Evolutionary conservation across 352 stramenopile species (phyloP).

Genomic region (Phytophthora pistaciae): DNA sequence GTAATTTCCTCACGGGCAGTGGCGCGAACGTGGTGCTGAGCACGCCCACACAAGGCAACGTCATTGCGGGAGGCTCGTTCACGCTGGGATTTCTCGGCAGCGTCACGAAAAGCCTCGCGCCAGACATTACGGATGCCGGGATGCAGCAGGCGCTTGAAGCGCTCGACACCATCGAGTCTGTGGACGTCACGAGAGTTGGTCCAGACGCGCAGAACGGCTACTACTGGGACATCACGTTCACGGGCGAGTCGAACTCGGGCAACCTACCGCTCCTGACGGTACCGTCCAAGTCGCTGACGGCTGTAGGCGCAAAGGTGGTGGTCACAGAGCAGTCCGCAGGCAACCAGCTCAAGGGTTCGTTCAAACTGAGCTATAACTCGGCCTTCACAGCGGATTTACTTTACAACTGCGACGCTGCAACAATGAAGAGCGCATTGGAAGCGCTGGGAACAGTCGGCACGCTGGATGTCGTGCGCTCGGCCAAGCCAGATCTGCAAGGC

Average conservation of each 20-base stretch:
- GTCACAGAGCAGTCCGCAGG: slow-evolving; percentile 50
- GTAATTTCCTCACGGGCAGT: slow-evolving; percentile 73
- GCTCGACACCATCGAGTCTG: slow-evolving; percentile 66
- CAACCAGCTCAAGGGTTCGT: slow-evolving; percentile 77
- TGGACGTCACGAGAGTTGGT: slow-evolving; percentile 64
- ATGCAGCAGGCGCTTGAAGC: slow-evolving; percentile 73
- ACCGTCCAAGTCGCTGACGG: slow-evolving; percentile 46
- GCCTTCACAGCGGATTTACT: slow-evolving; percentile 77
- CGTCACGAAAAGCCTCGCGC: slow-evolving; percentile 87
- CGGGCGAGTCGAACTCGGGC: slow-evolving; percentile 68
- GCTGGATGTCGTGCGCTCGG: slow-evolving; percentile 69
- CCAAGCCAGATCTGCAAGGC: slow-evolving; percentile 76
- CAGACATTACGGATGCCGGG: slow-evolving; percentile 73
- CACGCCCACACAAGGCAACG: slow-evolving; percentile 67
- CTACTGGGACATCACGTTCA: slow-evolving; percentile 86
- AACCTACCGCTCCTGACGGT: slow-evolving; percentile 70
- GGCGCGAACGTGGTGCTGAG: slow-evolving; percentile 75
- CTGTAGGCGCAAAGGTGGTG: slow-evolving; percentile 39
- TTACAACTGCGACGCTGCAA: slow-evolving; percentile 73
- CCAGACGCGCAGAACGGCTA: slow-evolving; percentile 71
- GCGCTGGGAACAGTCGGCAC: slow-evolving; percentile 55
- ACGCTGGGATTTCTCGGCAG: slow-evolving; percentile 91
- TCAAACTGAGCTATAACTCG: slow-evolving; percentile 62
- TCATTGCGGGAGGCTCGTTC: slow-evolving; percentile 90
- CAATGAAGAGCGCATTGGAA: slow-evolving; percentile 76